Conservation (phyloP, 2,329 filamentous ascomycete species). For the Colletotrichum orbiculare region DNA sequence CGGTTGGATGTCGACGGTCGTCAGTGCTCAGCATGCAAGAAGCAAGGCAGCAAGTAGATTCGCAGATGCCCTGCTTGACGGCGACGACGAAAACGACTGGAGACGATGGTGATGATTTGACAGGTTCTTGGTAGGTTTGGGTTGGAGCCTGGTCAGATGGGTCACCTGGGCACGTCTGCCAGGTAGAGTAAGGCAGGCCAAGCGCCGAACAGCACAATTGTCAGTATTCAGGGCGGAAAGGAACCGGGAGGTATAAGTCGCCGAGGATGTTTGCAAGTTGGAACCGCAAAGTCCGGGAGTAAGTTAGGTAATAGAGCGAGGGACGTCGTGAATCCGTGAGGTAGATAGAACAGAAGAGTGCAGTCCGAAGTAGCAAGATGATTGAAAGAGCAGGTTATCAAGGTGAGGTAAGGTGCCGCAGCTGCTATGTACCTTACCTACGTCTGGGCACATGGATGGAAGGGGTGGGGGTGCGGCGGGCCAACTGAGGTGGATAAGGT, state of each 20-base stretch:
- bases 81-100: neutral
- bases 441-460: too few relatives aligned
- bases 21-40: neutral
- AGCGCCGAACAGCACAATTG: too few relatives aligned
- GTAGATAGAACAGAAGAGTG: neutral
- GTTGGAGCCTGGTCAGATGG: slow-evolving; percentile 16
- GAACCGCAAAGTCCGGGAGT: neutral
- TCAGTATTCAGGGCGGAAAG: too few relatives aligned
- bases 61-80: neutral
- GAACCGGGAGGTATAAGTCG: too few relatives aligned
- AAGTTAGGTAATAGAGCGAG: too few relatives aligned
- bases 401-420: slow-evolving; percentile 1
- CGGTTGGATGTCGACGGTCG: neutral
- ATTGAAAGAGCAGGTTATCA: neutral
- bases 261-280: too few relatives aligned
- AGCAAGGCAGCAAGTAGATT: slow-evolving; percentile 4
- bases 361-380: too few relatives aligned
- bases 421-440: too few relatives aligned
- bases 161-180: too few relatives aligned
- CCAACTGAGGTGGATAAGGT: neutral
- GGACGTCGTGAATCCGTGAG: neutral
- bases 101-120: neutral
- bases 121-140: neutral
- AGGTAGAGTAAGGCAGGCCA: too few relatives aligned
- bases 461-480: neutral